Conservation (phyloP, 208 protist species). For the Trypanosoma conorhini region DNA sequence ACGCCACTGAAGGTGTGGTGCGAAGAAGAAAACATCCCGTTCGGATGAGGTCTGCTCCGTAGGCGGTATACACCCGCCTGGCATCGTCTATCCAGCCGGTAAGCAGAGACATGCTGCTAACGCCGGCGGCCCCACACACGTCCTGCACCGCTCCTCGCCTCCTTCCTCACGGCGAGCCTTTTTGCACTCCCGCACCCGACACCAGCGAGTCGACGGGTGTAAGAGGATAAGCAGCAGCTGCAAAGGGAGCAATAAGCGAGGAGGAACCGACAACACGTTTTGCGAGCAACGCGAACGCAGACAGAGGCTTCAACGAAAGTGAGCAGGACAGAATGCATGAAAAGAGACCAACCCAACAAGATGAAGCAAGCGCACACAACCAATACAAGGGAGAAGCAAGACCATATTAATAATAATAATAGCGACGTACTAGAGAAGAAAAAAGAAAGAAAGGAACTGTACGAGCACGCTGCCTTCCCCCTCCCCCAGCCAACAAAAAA, state of each 20-base stretch:
- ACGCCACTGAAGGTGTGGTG: slow-evolving; percentile 69
- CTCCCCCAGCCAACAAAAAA: too few species aligned
- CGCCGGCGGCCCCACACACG: background rate
- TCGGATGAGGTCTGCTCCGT: slow-evolving; percentile 81
- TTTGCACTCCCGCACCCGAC: background rate
- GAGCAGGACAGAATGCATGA: too few species aligned
- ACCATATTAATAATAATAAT: too few species aligned
- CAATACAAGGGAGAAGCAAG: too few species aligned
- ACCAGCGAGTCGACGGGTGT: background rate
- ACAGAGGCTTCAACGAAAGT: too few species aligned
- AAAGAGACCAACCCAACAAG: too few species aligned
- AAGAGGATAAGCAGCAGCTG: background rate
- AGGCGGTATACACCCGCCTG: slow-evolving; percentile 49
- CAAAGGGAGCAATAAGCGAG: background rate
- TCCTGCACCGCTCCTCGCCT: background rate
- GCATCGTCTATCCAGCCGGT: slow-evolving; percentile 23
- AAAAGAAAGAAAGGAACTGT: background rate
- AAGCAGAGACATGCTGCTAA: slow-evolving; percentile 13
- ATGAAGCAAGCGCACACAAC: too few species aligned
- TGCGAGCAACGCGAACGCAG: too few species aligned
- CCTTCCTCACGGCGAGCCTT: background rate
- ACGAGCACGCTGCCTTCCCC: too few species aligned
- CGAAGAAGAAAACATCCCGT: slow-evolving; percentile 57
- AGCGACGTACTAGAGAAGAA: background rate
- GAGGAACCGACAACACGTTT: background rate